Percentiles rank a stretch among this genome's conserved stretches.
Evolutionary conservation across 2,329 filamentous ascomycete genomes (phyloP).

Genomic region (Pseudogymnoascus sp.): DNA sequence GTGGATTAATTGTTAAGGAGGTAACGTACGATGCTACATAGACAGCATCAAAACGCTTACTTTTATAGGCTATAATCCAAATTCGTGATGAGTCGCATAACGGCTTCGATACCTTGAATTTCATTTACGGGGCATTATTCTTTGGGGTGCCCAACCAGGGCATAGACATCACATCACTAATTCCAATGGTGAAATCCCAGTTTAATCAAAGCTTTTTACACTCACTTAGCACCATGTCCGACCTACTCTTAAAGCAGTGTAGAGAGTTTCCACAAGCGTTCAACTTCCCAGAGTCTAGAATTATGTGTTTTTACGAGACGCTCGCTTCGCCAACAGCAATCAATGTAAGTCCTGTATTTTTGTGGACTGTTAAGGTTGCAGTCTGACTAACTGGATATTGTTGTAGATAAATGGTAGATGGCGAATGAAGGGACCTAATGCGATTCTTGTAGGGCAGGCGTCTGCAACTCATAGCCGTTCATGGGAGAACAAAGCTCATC

Average conservation of each 20-base stretch:
- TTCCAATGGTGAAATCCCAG: constrained; percentile 16
- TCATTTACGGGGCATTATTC: constrained; percentile 16
- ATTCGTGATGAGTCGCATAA: constrained; percentile 9
- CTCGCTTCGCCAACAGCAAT: constrained; percentile 20
- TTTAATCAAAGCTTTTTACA: constrained; percentile 6
- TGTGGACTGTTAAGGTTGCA: not conserved
- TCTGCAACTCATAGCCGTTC: constrained; percentile 3
- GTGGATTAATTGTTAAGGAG: constrained; percentile 16
- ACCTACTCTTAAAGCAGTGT: not conserved
- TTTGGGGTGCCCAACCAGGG: constrained; percentile 19
- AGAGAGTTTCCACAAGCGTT: not conserved
- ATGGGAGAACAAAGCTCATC: not conserved
- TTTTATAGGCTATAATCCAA: not conserved
- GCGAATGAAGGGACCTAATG: not conserved
- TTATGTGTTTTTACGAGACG: constrained; percentile 25
- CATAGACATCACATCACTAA: constrained; percentile 18
- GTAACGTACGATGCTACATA: not conserved
- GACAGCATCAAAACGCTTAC: not conserved
- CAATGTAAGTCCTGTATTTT: not conserved
- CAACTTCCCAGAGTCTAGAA: constrained; percentile 13
- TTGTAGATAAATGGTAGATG: not conserved
- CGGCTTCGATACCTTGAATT: not conserved
- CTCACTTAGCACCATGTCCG: not conserved
- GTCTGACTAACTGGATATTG: not conserved
- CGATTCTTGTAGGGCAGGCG: not conserved